Evolutionary conservation across 306 rosid species (phyloP).

Genomic region (Dryas drummondii): DNA sequence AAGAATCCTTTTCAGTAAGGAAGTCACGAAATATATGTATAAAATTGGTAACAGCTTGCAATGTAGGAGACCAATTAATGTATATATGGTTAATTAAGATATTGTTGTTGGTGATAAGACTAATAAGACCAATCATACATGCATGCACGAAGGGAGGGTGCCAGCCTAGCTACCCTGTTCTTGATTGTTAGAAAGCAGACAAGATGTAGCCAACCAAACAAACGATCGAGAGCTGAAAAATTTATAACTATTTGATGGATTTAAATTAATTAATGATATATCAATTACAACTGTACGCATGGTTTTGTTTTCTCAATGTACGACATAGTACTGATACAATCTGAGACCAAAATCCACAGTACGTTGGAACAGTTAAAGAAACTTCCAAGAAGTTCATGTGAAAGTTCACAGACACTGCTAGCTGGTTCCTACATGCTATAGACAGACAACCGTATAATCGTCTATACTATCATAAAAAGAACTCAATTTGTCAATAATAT

Average conservation of each 20-base stretch:
- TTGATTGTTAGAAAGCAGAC: slow-evolving; percentile 12
- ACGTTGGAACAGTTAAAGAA: background rate
- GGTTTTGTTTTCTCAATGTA: slow-evolving; percentile 11
- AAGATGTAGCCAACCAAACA: background rate
- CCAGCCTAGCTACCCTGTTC: slow-evolving; percentile 13
- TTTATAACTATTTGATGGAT: too few species aligned
- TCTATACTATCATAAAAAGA: too few species aligned
- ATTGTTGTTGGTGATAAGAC: slow-evolving; percentile 15
- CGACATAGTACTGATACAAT: background rate
- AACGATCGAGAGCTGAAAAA: background rate
- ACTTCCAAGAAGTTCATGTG: slow-evolving; percentile 1
- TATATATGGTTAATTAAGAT: background rate
- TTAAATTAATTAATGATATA: too few species aligned
- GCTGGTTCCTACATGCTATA: too few species aligned
- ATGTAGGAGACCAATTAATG: too few species aligned
- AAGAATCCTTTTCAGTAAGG: slow-evolving; percentile 43
- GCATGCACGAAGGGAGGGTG: slow-evolving; percentile 15
- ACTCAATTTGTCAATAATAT: too few species aligned
- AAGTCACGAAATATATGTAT: slow-evolving; percentile 5
- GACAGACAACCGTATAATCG: too few species aligned
- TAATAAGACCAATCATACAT: background rate
- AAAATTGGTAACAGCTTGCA: slow-evolving; percentile 42
- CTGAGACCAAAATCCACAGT: slow-evolving; percentile 4
- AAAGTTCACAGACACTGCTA: background rate
- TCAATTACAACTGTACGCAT: background rate